Evolutionary conservation across 2,329 filamentous ascomycete genomes (phyloP), one percentile per base, ranked within the genome.

Genomic region (Pestalotiopsis sp.): DNA sequence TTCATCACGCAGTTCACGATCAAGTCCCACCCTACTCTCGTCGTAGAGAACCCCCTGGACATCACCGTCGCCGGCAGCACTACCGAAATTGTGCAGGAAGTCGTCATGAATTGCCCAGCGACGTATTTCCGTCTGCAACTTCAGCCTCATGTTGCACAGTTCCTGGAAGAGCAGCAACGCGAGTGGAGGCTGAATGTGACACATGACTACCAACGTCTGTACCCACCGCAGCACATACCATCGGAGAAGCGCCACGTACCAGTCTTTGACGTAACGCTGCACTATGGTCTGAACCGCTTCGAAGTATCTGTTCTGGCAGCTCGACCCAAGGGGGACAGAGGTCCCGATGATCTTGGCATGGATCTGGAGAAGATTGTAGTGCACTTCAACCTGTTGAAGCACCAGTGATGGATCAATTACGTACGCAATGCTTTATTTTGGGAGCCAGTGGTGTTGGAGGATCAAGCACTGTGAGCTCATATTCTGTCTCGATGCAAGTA

Each of bases 331-430:
- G 87, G 85, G 23, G 83, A 88, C 75, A 88, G 86, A 69, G 81
- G 86, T 49, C 81, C 85, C 0, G 85, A 85, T 31, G 90, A 88
- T 0, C 83, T 89, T 11, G 88, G 91, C 70, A 87, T 91, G 45
- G 93, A 96, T 77, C 83, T 95, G 71, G 94, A 98, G 82, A 92
- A 91, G 74, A 86, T 94, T 68, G 93, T 90, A 1, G 84, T 96
- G 36, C 92, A 92, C 80, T 87, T 92, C 70, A 92, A 96, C 79
- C 80, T 97, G 73, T 73, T 79, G 9, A 73, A 72, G 64, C 76
- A 77, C 25, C 57, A 59, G 57, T 59, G 20, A 59, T 11, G 20
- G 6, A 23, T 59, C 12, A 17, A 17, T 17, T 52, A 36, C 31
- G 31, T 9, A 36, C 31, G 31, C 45, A 52, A 11, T 52, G 45